Percentiles rank a stretch among this genome's conserved stretches.
Evolutionary conservation across 371 early-diverging fungal species (phyloP).

Genomic region (Mucor plumbeus): DNA sequence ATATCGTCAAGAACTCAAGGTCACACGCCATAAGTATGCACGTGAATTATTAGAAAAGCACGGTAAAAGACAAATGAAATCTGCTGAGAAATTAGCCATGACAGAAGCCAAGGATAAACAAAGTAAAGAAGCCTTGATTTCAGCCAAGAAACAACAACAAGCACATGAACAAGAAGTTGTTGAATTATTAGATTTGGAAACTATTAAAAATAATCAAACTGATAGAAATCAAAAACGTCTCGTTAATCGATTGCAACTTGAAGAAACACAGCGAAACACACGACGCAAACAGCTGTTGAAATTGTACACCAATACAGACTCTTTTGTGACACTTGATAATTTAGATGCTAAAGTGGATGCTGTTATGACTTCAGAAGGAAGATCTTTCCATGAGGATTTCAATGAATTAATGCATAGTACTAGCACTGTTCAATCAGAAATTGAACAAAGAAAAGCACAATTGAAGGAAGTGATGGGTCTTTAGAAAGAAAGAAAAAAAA

Average conservation of each 20-base stretch:
- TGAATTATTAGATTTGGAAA: conserved; percentile 30
- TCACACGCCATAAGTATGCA: conserved; percentile 45
- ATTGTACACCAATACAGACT: conserved; percentile 37
- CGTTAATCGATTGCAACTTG: conserved; percentile 32
- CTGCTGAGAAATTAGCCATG: conserved; percentile 31
- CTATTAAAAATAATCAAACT: not conserved
- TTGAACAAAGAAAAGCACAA: conserved; percentile 46
- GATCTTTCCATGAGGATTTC: conserved; percentile 31
- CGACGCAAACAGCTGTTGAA: conserved; percentile 41
- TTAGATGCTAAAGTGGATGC: conserved; percentile 46
- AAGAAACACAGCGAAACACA: conserved; percentile 24
- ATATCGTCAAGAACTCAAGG: conserved; percentile 43
- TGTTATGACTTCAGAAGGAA: conserved; percentile 29
- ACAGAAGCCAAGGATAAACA: conserved; percentile 2
- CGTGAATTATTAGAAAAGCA: conserved; percentile 50
- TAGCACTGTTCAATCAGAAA: conserved; percentile 30
- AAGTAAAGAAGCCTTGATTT: not conserved
- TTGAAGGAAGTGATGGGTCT: conserved; percentile 52
- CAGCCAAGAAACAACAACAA: conserved; percentile 15
- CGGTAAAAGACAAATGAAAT: conserved; percentile 34
- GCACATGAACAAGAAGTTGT: conserved; percentile 44
- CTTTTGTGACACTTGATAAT: conserved; percentile 54
- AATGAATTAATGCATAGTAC: conserved; percentile 41
- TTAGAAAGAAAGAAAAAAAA: conserved; percentile 22
- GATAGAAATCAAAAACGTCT: conserved; percentile 30